Base-by-base conservation (phyloP, 352 stramenopile species). In the Pythium pyrilobum region DNA sequence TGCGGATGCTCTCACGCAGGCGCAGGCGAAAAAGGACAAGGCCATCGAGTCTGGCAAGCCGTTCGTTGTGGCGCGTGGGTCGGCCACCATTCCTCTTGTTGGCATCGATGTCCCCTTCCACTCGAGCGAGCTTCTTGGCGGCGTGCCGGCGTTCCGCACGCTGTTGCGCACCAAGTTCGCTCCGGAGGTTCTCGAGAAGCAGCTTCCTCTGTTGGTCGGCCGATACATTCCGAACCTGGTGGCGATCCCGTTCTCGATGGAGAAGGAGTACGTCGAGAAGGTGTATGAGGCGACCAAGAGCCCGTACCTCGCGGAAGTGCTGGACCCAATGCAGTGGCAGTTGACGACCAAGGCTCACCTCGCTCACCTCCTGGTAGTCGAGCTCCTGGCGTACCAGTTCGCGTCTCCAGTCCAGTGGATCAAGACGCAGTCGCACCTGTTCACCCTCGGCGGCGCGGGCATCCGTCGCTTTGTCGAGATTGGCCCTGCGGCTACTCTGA, bases 81-180 rank as follows among this genome's bases (percentile, higher is more conserved):
- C 71, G 10, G 81, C 85, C n/a, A 96, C 86, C 0, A 93, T 96
- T 36, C 86, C 86, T 40, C 74, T 96, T 13, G 67, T 76, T n/a
- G 84, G 84, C 23, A 94, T 96, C 45, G 86, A 96, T 45, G 84
- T 96, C 20, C 86, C 86, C n/a, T 96, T 96, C 67, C 86, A 96
- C 62, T 95, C 84, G 23, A 60, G 77, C 36, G 77, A 91, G 61
- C 71, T 96, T 9, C 76, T 92, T n/a, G 66, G 67, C 38, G 86
- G 85, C 15, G 86, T 96, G 15, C 76, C 80, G 1, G 77, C 82
- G 20, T 95, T 96, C 64, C 73, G 86, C 34, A 63, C 79, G 25
- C 67, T 95, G 24, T 52, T 95, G 32, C 71, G 68, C 6, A 78
- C 75, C 25, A 92, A 89, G 59, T 81, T 95, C 42, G 71, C 81